Base-by-base conservation (phyloP, 108 stramenopile species). In the Schizochytrium sp. region DNA sequence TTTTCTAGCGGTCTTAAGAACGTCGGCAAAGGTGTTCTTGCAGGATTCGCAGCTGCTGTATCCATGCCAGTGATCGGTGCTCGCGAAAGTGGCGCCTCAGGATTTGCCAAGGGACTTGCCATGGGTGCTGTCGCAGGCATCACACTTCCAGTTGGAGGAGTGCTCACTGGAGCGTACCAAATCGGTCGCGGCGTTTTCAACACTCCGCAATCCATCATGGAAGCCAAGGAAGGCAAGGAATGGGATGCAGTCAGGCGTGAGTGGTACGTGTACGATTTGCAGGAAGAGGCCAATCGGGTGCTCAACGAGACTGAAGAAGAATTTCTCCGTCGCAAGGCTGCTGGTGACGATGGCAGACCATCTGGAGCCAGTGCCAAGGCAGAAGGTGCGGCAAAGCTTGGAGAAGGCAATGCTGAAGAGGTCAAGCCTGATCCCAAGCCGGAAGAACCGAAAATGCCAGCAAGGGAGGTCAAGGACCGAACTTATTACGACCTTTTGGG, bases 401-500 rank as follows among this genome's bases (percentile, higher is more conserved):
- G n/a, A 58, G 47, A 13, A 17, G 40, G 28, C 41, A 47, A 10
- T 15, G 45, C 83, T 46, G 28, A 41, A 46, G 61, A 69, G 19
- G 61, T 19, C 40, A 46, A 61, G 69, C 0, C 61, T 61, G 28
- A 28, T 28, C 46, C 49, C 7, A 38, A 42, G 40, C 44, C 46
- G 17, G 89, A 19, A 61, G 90, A 88, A 44, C 12, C 46, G 46
- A 13, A 50, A 88, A 40, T 28, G 49, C 61, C 64, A 13, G 58
- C 46, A 13, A 88, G 41, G 55, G 4, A 50, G 7, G 87, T 90
- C 46, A 49, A 58, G 46, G 91, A 92, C 50, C 19, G 17, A 4
- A 41, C 56, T 38, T 96, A 96, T 90, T 97, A 97, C 88, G 95
- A 97, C 49, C 90, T 83, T 17, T 91, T 97, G 72, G 96, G 95